Evolutionary conservation across 2,329 filamentous ascomycete species (phyloP), one percentile per base, ranked within the genome.

Genomic region (Graphilbum ipis-grandicollis): DNA sequence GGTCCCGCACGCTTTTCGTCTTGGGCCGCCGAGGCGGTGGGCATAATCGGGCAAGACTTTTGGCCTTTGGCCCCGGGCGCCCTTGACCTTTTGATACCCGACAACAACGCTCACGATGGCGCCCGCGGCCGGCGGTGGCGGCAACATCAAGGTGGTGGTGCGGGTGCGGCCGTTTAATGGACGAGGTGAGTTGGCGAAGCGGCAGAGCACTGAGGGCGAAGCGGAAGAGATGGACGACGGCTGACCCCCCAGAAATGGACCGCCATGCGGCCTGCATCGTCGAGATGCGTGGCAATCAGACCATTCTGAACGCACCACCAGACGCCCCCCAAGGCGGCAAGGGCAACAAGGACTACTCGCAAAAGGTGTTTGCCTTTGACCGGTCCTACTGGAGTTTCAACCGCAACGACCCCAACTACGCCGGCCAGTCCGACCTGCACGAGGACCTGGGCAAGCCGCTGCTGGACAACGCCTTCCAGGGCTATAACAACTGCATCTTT

Each of bases 101-200:
- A 8, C 23, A 7, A 32, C 7, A 21, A 17, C 35, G 30, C 34
- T 44, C 50, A 56, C 41, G 52, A 82, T 82, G 77, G 68, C 72
- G 52, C 65, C 71, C 49, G 68, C 45, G 33, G 44, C 41, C 42
- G 42, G 64, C 43, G 63, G 71, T 49, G 82, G 82, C 52, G 85
- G 90, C 55, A 98, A 98, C 56, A 98, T 98, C 59, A 98, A 98
- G 77, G 90, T 98, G 64, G 90, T 98, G 67, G 90, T 98, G 66
- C 76, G 90, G 63, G 78, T 81, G 50, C 75, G 90, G 55, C 90
- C 90, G 35, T 98, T 98, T 64, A 98, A 98, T 59, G 76, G 75
- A 52, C 76, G 86, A 88, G 84, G 85, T 88, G 66, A 47, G 52
- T 46, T 15, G 23, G 23, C 7, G 23, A 25, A 25, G 7, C 8